These are phyloP conservation scores for Castanospermum australe DNA, from an alignment of 306 rosid species.

Conservation along the genomic window DNA sequence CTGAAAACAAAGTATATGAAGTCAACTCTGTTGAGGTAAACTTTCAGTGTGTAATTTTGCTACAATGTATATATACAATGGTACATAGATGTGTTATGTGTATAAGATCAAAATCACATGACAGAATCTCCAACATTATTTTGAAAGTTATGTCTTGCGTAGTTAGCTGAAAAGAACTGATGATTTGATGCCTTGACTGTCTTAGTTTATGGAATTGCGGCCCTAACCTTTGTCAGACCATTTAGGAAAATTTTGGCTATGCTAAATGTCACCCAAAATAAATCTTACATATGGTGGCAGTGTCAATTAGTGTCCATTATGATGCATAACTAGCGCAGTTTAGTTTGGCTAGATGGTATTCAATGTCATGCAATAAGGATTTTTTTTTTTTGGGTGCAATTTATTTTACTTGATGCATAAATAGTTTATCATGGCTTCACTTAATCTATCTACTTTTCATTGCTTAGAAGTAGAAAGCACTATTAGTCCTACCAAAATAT, in stretches of 20 bases:
- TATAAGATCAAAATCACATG: background rate
- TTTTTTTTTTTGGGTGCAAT: background rate
- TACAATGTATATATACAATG: background rate
- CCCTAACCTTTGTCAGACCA: background rate
- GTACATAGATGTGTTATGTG: background rate
- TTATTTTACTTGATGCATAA: background rate
- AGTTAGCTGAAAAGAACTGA: background rate
- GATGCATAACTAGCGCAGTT: background rate
- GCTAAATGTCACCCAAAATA: background rate
- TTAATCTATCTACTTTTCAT: background rate
- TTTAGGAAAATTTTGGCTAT: background rate
- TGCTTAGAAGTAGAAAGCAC: background rate
- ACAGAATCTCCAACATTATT: background rate
- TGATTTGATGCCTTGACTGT: background rate
- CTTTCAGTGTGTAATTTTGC: constrained; percentile 18
- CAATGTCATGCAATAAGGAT: background rate
- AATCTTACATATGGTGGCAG: background rate
- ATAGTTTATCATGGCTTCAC: background rate
- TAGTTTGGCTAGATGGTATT: background rate
- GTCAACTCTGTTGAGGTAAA: constrained; percentile 83
- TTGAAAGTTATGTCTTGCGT: background rate
- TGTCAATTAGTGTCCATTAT: background rate
- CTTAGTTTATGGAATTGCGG: background rate
- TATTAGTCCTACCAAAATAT: background rate
- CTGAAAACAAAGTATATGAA: constrained; percentile 78